Evolutionary conservation across 192 early-diverging fungal genomes (phyloP).

Genomic region (Coemansia sp.): DNA sequence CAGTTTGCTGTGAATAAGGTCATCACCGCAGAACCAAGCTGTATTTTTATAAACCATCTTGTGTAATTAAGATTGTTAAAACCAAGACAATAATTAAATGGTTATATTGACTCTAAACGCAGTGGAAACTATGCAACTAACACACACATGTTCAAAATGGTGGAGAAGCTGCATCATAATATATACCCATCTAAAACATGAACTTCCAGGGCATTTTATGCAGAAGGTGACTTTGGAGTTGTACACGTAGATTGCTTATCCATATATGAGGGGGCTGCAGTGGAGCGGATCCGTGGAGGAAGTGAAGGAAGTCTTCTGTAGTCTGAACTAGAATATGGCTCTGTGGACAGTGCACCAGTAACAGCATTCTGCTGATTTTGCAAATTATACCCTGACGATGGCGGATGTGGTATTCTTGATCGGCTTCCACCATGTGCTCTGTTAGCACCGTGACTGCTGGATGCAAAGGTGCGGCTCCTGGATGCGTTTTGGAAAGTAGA

Average conservation of each 20-base stretch:
- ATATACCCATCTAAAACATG: not conserved
- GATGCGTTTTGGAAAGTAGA: not conserved
- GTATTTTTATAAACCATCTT: not conserved
- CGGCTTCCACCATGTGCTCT: constrained; percentile 5
- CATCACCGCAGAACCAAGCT: not conserved
- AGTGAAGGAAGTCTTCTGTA: constrained; percentile 47
- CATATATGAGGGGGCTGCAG: constrained; percentile 36
- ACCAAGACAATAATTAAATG: no score
- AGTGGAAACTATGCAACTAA: no score
- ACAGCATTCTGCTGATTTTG: constrained; percentile 19
- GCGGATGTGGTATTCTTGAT: constrained; percentile 28
- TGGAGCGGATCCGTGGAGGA: constrained; percentile 41
- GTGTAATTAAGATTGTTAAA: no score
- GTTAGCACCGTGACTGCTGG: not conserved
- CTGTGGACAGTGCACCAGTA: not conserved
- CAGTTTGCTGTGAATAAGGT: not conserved
- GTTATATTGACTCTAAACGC: no score
- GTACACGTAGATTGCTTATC: constrained; percentile 20
- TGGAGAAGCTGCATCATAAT: no score
- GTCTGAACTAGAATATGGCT: constrained; percentile 8
- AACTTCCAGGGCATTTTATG: not conserved
- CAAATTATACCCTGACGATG: constrained; percentile 26
- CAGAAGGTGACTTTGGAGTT: constrained; percentile 6
- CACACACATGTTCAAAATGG: not conserved
- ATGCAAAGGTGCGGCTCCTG: constrained; percentile 1